A percentile compares a stretch with the other conserved stretches of the same genome.
Evolutionary conservation across 306 rosid genomes (phyloP).

Genomic region (Abrus precatorius): DNA sequence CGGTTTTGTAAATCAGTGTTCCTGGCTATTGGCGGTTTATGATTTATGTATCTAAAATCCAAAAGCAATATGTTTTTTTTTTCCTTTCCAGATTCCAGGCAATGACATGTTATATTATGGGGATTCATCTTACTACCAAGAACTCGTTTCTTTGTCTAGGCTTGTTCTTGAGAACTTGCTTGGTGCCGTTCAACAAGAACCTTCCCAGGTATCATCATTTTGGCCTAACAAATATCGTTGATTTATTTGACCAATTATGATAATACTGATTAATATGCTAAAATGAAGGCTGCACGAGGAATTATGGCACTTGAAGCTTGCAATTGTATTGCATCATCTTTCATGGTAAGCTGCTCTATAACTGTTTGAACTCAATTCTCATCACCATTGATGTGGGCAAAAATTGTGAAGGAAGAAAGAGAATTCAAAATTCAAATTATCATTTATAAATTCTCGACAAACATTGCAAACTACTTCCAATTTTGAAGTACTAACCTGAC

Average conservation of each 20-base stretch:
- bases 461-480: constrained; percentile 3
- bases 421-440: background rate
- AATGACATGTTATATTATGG: constrained; percentile 71
- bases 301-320: constrained; percentile 95
- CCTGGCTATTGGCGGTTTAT: constrained; percentile 10
- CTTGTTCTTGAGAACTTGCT: constrained; percentile 73
- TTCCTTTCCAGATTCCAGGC: constrained; percentile 65
- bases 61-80: constrained; percentile 11
- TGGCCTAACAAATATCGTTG: constrained; percentile 20
- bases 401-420: constrained; percentile 5
- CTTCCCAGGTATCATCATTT: constrained; percentile 67
- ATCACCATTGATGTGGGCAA: background rate
- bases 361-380: constrained; percentile 27
- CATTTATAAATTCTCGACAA: constrained; percentile 17
- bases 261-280: constrained; percentile 50
- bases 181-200: constrained; percentile 71
- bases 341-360: constrained; percentile 58
- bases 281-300: constrained; percentile 79
- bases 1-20: constrained; percentile 35
- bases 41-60: constrained; percentile 31
- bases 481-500: constrained; percentile 5
- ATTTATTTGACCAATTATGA: constrained; percentile 35
- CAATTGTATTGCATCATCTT: constrained; percentile 80
- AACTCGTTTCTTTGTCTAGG: constrained; percentile 76
- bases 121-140: constrained; percentile 67